Percentiles rank a stretch among this genome's conserved stretches.
Conservation (phyloP, 2,329 filamentous ascomycete species). For the Trichoderma afroharzianum region DNA sequence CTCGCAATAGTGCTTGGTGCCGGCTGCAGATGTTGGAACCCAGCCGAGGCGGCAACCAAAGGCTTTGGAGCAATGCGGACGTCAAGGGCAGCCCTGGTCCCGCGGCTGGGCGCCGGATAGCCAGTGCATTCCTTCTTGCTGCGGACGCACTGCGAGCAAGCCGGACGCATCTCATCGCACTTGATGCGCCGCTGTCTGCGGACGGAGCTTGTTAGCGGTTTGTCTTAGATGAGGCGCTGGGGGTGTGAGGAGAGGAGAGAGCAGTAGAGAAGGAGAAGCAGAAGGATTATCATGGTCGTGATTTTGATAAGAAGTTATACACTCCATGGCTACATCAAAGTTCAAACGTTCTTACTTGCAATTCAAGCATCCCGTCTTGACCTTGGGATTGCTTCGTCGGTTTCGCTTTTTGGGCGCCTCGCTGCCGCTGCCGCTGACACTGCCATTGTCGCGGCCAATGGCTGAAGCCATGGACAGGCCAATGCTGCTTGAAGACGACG, state of each 20-base stretch:
- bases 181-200: conserved; percentile 59
- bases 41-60: conserved; percentile 10
- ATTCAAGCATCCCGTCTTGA: conserved; percentile 63
- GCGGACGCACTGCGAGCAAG: conserved; percentile 57
- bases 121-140: conserved; percentile 58
- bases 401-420: conserved; percentile 36
- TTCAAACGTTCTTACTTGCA: conserved; percentile 57
- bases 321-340: neutral
- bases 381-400: conserved; percentile 56
- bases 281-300: neutral
- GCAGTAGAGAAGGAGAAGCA: neutral
- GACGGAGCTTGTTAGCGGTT: neutral
- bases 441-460: neutral
- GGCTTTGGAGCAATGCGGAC: conserved; percentile 50
- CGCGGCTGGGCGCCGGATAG: conserved; percentile 56
- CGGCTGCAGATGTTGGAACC: neutral
- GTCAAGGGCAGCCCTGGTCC: conserved; percentile 44
- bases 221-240: neutral
- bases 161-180: conserved; percentile 61
- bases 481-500: neutral
- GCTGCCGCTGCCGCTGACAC: neutral
- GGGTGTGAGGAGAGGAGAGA: neutral
- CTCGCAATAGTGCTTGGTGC: neutral
- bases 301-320: neutral
- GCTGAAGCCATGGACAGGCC: neutral